phyloP scores from a whole-genome alignment of 257 asterid species.

The Apocynum venetum region DNA sequence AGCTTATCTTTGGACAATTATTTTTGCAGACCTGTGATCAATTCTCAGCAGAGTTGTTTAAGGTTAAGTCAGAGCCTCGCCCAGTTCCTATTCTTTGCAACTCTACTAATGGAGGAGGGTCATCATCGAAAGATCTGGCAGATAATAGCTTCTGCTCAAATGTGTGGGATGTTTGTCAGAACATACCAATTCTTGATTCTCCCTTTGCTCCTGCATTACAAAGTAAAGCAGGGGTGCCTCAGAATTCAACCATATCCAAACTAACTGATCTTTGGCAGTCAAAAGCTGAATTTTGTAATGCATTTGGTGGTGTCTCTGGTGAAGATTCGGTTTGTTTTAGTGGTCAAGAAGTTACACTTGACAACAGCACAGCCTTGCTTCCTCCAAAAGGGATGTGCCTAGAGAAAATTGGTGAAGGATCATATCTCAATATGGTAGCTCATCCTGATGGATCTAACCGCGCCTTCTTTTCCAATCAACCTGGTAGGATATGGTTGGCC shows the following conservation, averaged over 20 bases:
- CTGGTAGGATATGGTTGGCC: conserved; percentile 84
- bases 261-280: conserved; percentile 85
- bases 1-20: background rate
- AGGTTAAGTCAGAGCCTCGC: conserved; percentile 34
- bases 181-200: conserved; percentile 50
- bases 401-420: conserved; percentile 67
- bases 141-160: conserved; percentile 57
- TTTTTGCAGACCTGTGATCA: conserved; percentile 70
- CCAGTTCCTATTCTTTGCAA: conserved; percentile 79
- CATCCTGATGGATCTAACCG: conserved; percentile 92
- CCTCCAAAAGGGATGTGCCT: conserved; percentile 74
- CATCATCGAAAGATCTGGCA: conserved; percentile 33
- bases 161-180: conserved; percentile 71
- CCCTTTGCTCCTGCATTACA: conserved; percentile 79
- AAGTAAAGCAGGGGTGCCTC: conserved; percentile 45
- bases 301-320: conserved; percentile 51
- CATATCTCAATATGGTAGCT: conserved; percentile 76
- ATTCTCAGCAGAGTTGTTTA: conserved; percentile 72
- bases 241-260: conserved; percentile 43
- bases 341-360: conserved; percentile 51
- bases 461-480: conserved; percentile 74
- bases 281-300: conserved; percentile 57
- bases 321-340: conserved; percentile 53
- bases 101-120: conserved; percentile 37
- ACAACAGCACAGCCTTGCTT: conserved; percentile 31